These are phyloP conservation scores for Suillus cothurnatus DNA, from an alignment of 768 basidiomycete genomes.

Conservation along the genomic window DNA sequence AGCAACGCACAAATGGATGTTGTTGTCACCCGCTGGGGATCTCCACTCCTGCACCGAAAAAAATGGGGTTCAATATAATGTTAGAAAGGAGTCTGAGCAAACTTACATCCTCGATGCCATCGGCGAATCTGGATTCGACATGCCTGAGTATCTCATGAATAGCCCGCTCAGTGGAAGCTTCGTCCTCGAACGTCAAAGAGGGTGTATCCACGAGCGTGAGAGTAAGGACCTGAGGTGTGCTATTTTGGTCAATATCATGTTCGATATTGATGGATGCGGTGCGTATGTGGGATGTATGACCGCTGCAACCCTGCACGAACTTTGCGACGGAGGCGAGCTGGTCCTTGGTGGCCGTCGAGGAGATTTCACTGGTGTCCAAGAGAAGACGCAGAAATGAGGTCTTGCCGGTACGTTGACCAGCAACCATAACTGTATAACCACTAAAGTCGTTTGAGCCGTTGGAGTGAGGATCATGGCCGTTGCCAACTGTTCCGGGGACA, in stretches of 20 bases:
- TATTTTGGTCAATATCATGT: slow-evolving; percentile 51
- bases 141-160: slow-evolving; percentile 69
- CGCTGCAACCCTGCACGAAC: slow-evolving; percentile 75
- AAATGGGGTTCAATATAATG: slow-evolving; percentile 23
- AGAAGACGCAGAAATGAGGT: slow-evolving; percentile 85
- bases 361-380: slow-evolving; percentile 76
- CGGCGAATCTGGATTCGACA: slow-evolving; percentile 71
- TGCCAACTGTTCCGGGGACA: slow-evolving; percentile 30
- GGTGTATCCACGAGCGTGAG: slow-evolving; percentile 84
- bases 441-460: slow-evolving; percentile 25
- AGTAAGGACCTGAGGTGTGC: slow-evolving; percentile 50
- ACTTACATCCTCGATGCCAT: slow-evolving; percentile 79
- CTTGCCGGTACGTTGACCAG: slow-evolving; percentile 83
- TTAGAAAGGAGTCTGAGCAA: slow-evolving; percentile 25
- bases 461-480: slow-evolving; percentile 27
- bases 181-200: slow-evolving; percentile 74
- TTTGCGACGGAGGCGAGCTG: slow-evolving; percentile 81
- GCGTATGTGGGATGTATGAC: slow-evolving; percentile 73
- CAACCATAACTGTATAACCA: slow-evolving; percentile 75
- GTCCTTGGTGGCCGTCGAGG: slow-evolving; percentile 62
- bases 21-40: slow-evolving; percentile 69
- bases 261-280: slow-evolving; percentile 73
- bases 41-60: slow-evolving; percentile 61
- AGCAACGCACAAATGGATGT: slow-evolving; percentile 73
- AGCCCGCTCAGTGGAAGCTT: slow-evolving; percentile 60